Evolutionary conservation across 805 yeast species (phyloP).

Genomic region (Saturnispora besseyi): DNA sequence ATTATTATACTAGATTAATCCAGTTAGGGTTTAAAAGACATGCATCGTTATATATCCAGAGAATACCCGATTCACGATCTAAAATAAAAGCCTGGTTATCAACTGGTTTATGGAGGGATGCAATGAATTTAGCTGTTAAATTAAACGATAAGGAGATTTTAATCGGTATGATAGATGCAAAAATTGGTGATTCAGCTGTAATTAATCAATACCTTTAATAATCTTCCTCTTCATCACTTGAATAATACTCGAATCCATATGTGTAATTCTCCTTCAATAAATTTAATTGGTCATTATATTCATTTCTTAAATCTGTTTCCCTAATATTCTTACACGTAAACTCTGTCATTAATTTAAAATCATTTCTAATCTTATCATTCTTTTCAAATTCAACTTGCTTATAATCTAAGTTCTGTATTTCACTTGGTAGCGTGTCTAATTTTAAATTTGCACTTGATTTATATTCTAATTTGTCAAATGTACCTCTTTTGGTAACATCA

Average conservation of each 20-base stretch:
- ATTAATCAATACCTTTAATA: neutral
- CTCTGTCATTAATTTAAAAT: slow-evolving; percentile 1
- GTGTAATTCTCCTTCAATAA: slow-evolving; percentile 9
- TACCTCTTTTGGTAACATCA: neutral
- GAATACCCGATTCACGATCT: slow-evolving; percentile 32
- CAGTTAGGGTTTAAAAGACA: slow-evolving; percentile 47
- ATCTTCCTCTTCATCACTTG: slow-evolving; percentile 10
- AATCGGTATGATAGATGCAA: slow-evolving; percentile 2
- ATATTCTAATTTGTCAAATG: neutral
- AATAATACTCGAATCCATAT: slow-evolving; percentile 8
- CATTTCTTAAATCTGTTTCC: neutral
- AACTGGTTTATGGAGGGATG: slow-evolving; percentile 11
- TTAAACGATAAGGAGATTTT: slow-evolving; percentile 6
- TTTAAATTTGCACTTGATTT: neutral
- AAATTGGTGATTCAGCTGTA: neutral
- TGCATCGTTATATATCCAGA: slow-evolving; percentile 50
- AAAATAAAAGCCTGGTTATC: slow-evolving; percentile 4
- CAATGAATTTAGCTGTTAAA: slow-evolving; percentile 6
- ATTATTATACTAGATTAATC: slow-evolving; percentile 48
- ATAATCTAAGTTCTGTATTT: slow-evolving; percentile 42
- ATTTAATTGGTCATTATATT: slow-evolving; percentile 5
- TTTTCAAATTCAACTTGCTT: neutral
- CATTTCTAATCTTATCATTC: neutral
- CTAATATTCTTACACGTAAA: neutral
- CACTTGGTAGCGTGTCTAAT: slow-evolving; percentile 29